Evolutionary conservation across 2,329 filamentous ascomycete species (phyloP).

Genomic region (Balansia obtecta): DNA sequence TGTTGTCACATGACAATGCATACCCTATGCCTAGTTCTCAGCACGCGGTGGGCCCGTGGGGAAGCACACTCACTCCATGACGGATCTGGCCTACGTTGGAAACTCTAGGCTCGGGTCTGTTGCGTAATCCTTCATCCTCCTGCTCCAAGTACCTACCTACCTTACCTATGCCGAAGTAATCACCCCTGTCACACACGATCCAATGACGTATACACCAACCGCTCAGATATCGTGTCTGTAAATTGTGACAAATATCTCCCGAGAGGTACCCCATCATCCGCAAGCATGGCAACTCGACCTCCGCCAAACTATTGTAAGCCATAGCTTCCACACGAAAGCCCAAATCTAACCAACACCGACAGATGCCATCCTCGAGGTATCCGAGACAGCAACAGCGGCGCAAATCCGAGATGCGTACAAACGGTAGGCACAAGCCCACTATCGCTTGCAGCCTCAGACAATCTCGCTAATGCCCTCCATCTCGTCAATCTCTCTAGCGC

Average conservation of each 20-base stretch:
- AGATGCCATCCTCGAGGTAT: conserved; percentile 66
- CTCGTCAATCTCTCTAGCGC: conserved; percentile 36
- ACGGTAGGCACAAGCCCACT: conserved; percentile 36
- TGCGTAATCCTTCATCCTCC: too few relatives aligned
- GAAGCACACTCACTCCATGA: too few relatives aligned
- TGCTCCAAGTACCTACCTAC: too few relatives aligned
- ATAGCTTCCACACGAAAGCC: neutral
- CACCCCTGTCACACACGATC: neutral
- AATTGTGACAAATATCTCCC: neutral
- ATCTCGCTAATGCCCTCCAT: neutral
- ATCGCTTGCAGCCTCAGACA: too few relatives aligned
- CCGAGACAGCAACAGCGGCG: conserved; percentile 61
- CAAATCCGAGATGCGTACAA: conserved; percentile 95
- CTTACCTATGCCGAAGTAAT: too few relatives aligned
- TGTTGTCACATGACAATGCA: too few relatives aligned
- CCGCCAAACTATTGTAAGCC: conserved; percentile 48
- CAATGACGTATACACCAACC: neutral
- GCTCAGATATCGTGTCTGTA: neutral
- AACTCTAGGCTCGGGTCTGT: too few relatives aligned
- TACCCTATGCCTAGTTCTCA: too few relatives aligned
- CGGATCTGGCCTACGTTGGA: too few relatives aligned
- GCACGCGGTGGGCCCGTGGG: too few relatives aligned
- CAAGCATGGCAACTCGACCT: conserved; percentile 24
- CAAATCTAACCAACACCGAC: conserved; percentile 2
- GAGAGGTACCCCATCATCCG: neutral